phyloP scores from a whole-genome alignment of 345 rosid genomes.

The Litchi chinensis region DNA sequence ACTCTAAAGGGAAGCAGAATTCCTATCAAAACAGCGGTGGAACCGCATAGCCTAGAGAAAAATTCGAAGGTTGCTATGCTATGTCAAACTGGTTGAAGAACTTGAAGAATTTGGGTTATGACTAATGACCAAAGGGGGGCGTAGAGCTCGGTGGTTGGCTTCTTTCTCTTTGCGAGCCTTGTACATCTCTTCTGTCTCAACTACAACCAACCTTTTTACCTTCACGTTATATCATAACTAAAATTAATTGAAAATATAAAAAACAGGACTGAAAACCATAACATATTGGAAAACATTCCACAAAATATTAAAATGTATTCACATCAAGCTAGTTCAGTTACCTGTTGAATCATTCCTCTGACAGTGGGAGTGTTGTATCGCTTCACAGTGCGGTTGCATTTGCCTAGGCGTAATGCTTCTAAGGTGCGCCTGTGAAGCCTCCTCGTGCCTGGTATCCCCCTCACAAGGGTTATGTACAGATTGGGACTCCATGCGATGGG shows the following conservation, averaged over 20 bases:
- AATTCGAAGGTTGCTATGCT: conserved; percentile 23
- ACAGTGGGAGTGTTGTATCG: conserved; percentile 65
- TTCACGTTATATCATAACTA: conserved; percentile 15
- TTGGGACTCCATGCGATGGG: conserved; percentile 69
- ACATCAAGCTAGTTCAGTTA: conserved; percentile 6
- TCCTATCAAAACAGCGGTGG: conserved; percentile 4
- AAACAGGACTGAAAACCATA: background rate
- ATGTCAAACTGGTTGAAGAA: conserved; percentile 42
- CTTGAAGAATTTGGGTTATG: conserved; percentile 34
- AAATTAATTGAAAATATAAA: background rate
- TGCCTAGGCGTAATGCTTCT: conserved; percentile 69
- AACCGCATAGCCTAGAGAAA: conserved; percentile 24
- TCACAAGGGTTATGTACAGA: conserved; percentile 70
- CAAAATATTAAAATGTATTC: background rate
- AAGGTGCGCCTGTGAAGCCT: conserved; percentile 79
- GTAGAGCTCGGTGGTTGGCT: conserved; percentile 56
- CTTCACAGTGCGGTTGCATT: conserved; percentile 74
- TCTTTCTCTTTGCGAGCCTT: conserved; percentile 68
- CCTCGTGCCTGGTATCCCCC: conserved; percentile 86
- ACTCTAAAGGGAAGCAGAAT: conserved; percentile 12
- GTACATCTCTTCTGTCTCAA: conserved; percentile 83
- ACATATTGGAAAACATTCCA: background rate
- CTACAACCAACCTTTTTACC: conserved; percentile 76
- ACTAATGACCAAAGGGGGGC: conserved; percentile 59
- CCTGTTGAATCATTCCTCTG: conserved; percentile 84